phyloP scores from a whole-genome alignment of 768 basidiomycete genomes.

The Podaxis sp. region DNA sequence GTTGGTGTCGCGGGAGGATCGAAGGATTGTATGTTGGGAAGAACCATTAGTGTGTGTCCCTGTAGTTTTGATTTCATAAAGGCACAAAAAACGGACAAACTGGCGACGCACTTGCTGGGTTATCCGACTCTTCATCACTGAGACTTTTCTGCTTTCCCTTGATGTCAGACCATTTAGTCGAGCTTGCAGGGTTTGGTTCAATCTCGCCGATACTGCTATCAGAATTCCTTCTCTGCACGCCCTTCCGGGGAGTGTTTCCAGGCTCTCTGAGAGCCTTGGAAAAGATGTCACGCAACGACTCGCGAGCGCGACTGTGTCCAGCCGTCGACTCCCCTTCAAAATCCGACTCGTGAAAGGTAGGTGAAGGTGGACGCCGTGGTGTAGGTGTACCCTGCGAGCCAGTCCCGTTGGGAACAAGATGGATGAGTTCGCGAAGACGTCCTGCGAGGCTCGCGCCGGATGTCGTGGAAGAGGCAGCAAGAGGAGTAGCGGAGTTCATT shows the following conservation, averaged over 20 bases:
- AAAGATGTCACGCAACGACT: slow-evolving; percentile 64
- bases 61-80: slow-evolving; percentile 20
- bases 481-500: slow-evolving; percentile 7
- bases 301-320: slow-evolving; percentile 49
- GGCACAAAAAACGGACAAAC: slow-evolving; percentile 1
- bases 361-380: slow-evolving; percentile 25
- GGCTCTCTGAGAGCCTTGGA: slow-evolving; percentile 63
- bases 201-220: slow-evolving; percentile 56
- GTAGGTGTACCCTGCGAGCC: slow-evolving; percentile 8
- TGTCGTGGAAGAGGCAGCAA: slow-evolving; percentile 33
- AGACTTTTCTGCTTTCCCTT: slow-evolving; percentile 57
- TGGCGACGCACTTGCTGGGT: slow-evolving; percentile 43
- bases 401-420: slow-evolving; percentile 40
- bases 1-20: slow-evolving; percentile 4
- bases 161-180: slow-evolving; percentile 36
- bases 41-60: slow-evolving; percentile 33
- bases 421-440: slow-evolving; percentile 61
- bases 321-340: slow-evolving; percentile 46
- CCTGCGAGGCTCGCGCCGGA: slow-evolving; percentile 40
- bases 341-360: slow-evolving; percentile 50
- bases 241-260: slow-evolving; percentile 62
- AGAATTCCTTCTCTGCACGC: slow-evolving; percentile 45
- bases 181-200: slow-evolving; percentile 49
- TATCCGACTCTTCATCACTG: slow-evolving; percentile 69
- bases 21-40: slow-evolving; percentile 34